Evolutionary conservation across 805 yeast species (phyloP).

Genomic region (Grigorovia transvaalensis): DNA sequence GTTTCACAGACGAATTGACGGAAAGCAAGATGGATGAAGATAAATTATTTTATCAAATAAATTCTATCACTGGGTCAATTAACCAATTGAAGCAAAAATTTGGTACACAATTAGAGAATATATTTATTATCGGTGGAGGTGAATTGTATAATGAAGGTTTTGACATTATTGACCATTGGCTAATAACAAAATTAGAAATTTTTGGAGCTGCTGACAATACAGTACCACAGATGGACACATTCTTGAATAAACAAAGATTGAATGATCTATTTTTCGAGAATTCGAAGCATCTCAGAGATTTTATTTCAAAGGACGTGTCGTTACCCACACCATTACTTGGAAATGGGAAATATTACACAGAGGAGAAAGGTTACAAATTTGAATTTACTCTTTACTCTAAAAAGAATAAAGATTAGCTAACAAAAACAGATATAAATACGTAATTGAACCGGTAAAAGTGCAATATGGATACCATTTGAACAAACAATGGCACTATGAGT

Average conservation of each 20-base stretch:
- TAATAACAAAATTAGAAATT: slow-evolving; percentile 59
- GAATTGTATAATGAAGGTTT: slow-evolving; percentile 59
- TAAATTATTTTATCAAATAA: slow-evolving; percentile 21
- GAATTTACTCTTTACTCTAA: slow-evolving; percentile 52
- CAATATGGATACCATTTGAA: too few species aligned
- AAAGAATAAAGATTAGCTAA: neutral
- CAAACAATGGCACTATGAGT: too few species aligned
- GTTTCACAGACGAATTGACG: slow-evolving; percentile 9
- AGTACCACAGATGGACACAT: slow-evolving; percentile 58
- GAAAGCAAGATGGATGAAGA: slow-evolving; percentile 3
- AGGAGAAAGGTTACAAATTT: slow-evolving; percentile 45
- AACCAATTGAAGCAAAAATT: slow-evolving; percentile 14
- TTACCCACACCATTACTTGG: slow-evolving; percentile 33
- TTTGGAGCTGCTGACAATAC: slow-evolving; percentile 14
- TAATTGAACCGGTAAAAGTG: neutral
- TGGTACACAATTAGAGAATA: slow-evolving; percentile 34
- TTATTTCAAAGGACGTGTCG: slow-evolving; percentile 16
- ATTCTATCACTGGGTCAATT: slow-evolving; percentile 38
- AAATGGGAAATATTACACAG: slow-evolving; percentile 29
- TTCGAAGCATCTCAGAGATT: slow-evolving; percentile 30
- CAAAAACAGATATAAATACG: neutral
- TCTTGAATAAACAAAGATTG: slow-evolving; percentile 33
- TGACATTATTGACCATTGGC: slow-evolving; percentile 40
- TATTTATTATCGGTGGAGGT: slow-evolving; percentile 89
- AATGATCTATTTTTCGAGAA: slow-evolving; percentile 14